Base-by-base conservation (phyloP, 1,139 yeast genomes). In the Protomyces lactucae-debilis region DNA sequence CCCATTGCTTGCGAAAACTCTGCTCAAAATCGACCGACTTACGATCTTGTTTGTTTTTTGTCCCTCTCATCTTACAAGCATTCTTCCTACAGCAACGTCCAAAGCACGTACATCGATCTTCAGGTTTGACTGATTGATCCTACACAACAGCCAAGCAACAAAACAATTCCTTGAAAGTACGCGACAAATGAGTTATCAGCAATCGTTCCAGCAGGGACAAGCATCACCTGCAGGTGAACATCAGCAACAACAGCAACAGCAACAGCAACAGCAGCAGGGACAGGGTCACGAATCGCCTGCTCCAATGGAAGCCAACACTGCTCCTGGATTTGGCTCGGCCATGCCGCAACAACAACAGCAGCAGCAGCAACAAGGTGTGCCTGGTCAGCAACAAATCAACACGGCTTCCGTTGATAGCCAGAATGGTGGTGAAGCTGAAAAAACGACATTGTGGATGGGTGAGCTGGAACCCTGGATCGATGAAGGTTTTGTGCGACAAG, bases 391-490 rank as follows among this genome's bases (percentile, higher is more conserved):
- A 28, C 32, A 3, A 3, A 28, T 6, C 32, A 28, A 28, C 32
- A 3, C 32, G 32, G 32, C 8, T 28, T 39, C 43, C 32, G 63
- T 53, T 10, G 63, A 51, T n/a, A 59, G 63, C 57, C 63, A 59
- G 45, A 39, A 59, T 52, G 63, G 45, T 8, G 54, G 63, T 51
- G 63, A 59, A 28, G 8, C 54, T 40, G 64, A 60, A 18, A 60
- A 60, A 55, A 54, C 64, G 5, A 60, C 64, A 2, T 53, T 60
- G 18, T 60, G 64, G 97, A 92, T 92, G 97, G 98, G 97, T 10
- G 97, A 91, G 74, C 77, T 92, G 56, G 97, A 91, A 70, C 89
- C 95, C 0, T 80, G 84, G 76, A 88, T 95, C 85, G 91, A 87
- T 68, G 97, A 91, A 74, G 78, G 78, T 16, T 79, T 83, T 57